A percentile compares a stretch with the other conserved stretches of the same genome.
These are phyloP conservation scores for Lathyrus tuberosus DNA, from an alignment of 306 rosid genomes.

Conservation along the genomic window DNA sequence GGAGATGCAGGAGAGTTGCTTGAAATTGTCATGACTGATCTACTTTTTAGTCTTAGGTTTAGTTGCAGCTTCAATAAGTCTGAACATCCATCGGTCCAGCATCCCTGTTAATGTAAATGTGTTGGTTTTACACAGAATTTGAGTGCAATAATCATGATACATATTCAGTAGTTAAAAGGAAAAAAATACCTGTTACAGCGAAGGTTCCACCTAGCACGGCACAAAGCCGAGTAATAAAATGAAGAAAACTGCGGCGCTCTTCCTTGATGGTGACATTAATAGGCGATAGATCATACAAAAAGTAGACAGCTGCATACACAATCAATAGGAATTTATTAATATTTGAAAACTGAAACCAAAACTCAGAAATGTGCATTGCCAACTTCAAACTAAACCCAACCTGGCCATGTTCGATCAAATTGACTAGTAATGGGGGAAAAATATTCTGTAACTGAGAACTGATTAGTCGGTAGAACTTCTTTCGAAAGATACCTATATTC, in stretches of 20 bases:
- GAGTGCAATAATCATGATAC: constrained; percentile 3
- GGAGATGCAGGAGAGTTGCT: constrained; percentile 18
- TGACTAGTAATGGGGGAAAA: constrained; percentile 74
- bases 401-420: constrained; percentile 90
- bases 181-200: constrained; percentile 81
- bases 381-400: constrained; percentile 49
- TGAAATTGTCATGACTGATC: constrained; percentile 30
- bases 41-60: constrained; percentile 66
- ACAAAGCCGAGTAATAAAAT: constrained; percentile 93
- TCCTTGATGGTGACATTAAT: constrained; percentile 95
- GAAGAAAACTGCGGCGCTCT: constrained; percentile 97
- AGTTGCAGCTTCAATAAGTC: constrained; percentile 75
- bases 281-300: constrained; percentile 96
- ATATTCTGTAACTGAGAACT: constrained; percentile 96
- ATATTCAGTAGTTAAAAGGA: neutral
- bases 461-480: constrained; percentile 93
- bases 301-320: constrained; percentile 86
- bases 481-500: constrained; percentile 85
- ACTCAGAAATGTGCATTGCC: constrained; percentile 21
- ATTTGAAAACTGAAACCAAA: constrained; percentile 34
- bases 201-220: constrained; percentile 98
- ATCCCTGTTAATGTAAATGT: constrained; percentile 58
- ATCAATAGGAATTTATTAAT: constrained; percentile 18
- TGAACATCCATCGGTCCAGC: constrained; percentile 96
- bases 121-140: constrained; percentile 1